Conservation (phyloP, 331 rosid genomes). For the Phaseolus coccineus region DNA sequence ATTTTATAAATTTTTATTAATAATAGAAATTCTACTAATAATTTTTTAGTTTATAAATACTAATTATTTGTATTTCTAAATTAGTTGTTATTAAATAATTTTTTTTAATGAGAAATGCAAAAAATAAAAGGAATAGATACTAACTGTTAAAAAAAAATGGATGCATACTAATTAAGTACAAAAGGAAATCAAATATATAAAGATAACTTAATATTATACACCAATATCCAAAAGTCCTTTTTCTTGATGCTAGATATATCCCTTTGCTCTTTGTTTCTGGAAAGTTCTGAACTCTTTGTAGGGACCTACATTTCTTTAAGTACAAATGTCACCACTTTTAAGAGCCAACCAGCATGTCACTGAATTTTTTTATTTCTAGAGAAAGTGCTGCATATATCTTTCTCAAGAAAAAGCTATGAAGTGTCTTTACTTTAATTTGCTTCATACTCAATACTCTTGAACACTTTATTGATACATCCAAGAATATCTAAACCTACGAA, state of each 20-base stretch:
- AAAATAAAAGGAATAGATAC: neutral
- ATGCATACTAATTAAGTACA: neutral
- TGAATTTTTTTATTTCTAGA: no score
- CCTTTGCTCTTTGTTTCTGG: neutral
- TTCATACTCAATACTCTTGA: no score
- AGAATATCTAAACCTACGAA: no score
- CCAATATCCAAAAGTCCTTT: neutral
- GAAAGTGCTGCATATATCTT: neutral
- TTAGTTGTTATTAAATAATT: no score
- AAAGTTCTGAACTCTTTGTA: neutral
- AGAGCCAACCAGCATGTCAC: neutral
- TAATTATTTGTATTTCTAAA: no score
- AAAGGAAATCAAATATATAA: neutral
- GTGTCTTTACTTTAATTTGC: no score
- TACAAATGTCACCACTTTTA: neutral
- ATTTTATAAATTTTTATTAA: no score
- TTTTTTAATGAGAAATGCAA: no score
- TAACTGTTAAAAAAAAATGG: neutral
- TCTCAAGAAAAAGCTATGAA: neutral
- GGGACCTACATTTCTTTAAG: neutral
- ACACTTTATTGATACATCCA: no score
- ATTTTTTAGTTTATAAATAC: no score
- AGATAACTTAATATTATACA: neutral
- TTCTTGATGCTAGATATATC: neutral
- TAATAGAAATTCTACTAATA: no score